Percentiles rank a stretch among this genome's conserved stretches.
Evolutionary conservation across 257 asterid species (phyloP).

Genomic region (Solanum sparsipilum): DNA sequence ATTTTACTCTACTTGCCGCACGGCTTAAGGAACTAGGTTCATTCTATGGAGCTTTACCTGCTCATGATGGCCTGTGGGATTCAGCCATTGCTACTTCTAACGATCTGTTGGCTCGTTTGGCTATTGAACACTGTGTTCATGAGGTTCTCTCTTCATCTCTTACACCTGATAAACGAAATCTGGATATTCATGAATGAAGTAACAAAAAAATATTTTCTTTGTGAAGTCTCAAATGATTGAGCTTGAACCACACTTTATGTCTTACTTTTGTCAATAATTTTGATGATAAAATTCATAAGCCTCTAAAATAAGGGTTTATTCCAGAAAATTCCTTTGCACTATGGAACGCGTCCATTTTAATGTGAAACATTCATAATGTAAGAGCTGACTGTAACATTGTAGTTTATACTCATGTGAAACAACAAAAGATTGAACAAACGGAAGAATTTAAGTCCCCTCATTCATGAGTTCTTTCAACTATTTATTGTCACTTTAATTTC

Average conservation of each 20-base stretch:
- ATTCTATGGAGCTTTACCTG: conserved; percentile 86
- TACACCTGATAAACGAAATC: neutral
- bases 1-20: conserved; percentile 72
- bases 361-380: neutral
- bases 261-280: neutral
- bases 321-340: neutral
- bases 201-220: neutral
- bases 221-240: neutral
- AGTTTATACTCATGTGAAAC: neutral
- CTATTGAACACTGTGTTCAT: conserved; percentile 91
- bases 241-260: neutral
- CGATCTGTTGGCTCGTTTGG: conserved; percentile 72
- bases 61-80: conserved; percentile 99
- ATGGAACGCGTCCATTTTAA: neutral
- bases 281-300: neutral
- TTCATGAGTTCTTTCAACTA: neutral
- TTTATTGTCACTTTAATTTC: neutral
- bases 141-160: conserved; percentile 44
- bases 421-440: neutral
- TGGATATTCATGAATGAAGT: neutral
- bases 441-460: neutral
- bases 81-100: conserved; percentile 82
- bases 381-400: neutral
- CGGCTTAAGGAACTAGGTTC: conserved; percentile 80
- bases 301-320: neutral